A percentile compares a stretch with the other conserved stretches of the same genome.
These are phyloP conservation scores for Pseudohalonectria lignicola DNA, from an alignment of 2,329 filamentous ascomycete genomes.

Conservation along the genomic window DNA sequence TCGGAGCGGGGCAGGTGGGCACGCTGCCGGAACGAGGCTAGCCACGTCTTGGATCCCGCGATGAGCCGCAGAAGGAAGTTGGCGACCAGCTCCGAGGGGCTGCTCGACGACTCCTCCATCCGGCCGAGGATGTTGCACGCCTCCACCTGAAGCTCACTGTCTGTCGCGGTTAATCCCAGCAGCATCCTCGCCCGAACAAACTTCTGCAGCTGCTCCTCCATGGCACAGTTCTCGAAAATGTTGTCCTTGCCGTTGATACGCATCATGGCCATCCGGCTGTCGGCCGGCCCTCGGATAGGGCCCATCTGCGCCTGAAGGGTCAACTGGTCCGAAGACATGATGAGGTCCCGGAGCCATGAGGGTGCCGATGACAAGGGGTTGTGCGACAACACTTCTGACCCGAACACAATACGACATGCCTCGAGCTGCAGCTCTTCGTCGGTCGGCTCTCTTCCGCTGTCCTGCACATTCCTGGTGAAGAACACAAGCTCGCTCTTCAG, in stretches of 20 bases:
- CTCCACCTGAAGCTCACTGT: slow-evolving; percentile 48
- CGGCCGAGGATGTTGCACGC: slow-evolving; percentile 46
- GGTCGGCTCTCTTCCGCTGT: slow-evolving; percentile 27
- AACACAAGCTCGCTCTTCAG: slow-evolving; percentile 46
- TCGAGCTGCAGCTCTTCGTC: slow-evolving; percentile 46
- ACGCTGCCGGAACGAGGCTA: slow-evolving; percentile 42
- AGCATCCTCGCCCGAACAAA: slow-evolving; percentile 39
- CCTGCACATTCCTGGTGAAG: slow-evolving; percentile 33
- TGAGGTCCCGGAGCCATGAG: slow-evolving; percentile 48
- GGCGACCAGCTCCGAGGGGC: slow-evolving; percentile 36
- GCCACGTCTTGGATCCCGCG: slow-evolving; percentile 38
- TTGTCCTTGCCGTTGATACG: slow-evolving; percentile 47
- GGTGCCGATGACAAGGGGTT: slow-evolving; percentile 22
- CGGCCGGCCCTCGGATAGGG: slow-evolving; percentile 31
- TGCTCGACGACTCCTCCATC: slow-evolving; percentile 39
- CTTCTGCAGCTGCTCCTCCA: slow-evolving; percentile 42
- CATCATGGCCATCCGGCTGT: slow-evolving; percentile 35
- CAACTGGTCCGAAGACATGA: slow-evolving; percentile 35
- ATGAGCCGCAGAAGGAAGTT: slow-evolving; percentile 47
- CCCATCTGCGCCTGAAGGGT: slow-evolving; percentile 33
- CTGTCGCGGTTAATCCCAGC: slow-evolving; percentile 47
- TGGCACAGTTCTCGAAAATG: slow-evolving; percentile 44
- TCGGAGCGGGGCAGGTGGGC: slow-evolving; percentile 46
- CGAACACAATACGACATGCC: slow-evolving; percentile 47
- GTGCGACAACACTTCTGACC: slow-evolving; percentile 34